A percentile compares a stretch with the other conserved stretches of the same genome.
These are phyloP conservation scores for Ophiosphaerella narmari DNA, from an alignment of 2,329 filamentous ascomycete species.

Conservation along the genomic window DNA sequence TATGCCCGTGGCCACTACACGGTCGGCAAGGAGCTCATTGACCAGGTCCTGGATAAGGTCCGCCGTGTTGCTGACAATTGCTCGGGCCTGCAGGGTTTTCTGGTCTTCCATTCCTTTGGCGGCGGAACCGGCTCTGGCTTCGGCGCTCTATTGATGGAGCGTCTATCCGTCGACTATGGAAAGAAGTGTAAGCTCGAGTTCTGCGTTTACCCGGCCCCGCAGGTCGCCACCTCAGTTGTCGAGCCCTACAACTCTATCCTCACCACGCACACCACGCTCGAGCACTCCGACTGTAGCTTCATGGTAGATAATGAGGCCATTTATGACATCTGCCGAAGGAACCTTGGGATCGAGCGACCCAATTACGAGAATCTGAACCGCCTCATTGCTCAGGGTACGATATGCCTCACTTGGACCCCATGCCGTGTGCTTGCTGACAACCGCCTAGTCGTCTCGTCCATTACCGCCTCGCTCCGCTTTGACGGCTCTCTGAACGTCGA, in stretches of 20 bases:
- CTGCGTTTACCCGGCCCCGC: conserved; percentile 71
- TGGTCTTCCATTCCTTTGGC: conserved; percentile 76
- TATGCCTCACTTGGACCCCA: conserved; percentile 60
- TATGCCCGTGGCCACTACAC: conserved; percentile 78
- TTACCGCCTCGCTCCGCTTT: conserved; percentile 73
- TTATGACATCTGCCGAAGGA: conserved; percentile 75
- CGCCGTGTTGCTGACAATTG: conserved; percentile 75
- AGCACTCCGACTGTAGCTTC: conserved; percentile 81
- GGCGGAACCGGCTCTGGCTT: conserved; percentile 75
- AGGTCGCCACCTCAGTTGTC: conserved; percentile 71
- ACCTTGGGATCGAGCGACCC: conserved; percentile 70
- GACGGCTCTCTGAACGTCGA: conserved; percentile 75
- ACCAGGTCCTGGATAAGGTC: conserved; percentile 70
- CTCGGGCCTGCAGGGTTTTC: conserved; percentile 72
- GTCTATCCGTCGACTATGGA: conserved; percentile 71
- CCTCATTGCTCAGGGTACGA: conserved; percentile 79
- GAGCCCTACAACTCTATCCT: conserved; percentile 77
- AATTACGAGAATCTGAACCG: conserved; percentile 74
- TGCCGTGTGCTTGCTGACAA: too few species aligned
- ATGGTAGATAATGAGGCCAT: conserved; percentile 76
- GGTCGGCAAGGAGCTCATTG: conserved; percentile 76
- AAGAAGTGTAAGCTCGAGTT: conserved; percentile 81
- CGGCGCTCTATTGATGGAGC: conserved; percentile 72
- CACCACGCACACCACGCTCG: conserved; percentile 75
- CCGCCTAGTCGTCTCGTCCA: conserved; percentile 66